Evolutionary conservation across 2,329 filamentous ascomycete genomes (phyloP).

Genomic region (Penicillium sp.): DNA sequence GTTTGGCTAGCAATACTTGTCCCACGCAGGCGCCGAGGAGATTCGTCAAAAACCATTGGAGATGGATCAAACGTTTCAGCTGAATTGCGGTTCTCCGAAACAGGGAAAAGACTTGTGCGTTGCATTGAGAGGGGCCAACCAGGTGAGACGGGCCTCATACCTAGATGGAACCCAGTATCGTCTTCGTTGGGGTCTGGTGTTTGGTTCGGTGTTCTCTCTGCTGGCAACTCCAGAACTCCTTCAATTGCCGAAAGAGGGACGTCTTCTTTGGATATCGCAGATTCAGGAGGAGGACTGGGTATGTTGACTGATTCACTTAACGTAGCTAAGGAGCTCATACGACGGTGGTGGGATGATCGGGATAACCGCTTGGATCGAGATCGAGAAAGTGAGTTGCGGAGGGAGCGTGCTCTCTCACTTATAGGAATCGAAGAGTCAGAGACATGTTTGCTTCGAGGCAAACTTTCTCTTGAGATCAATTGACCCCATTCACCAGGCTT

Average conservation of each 20-base stretch:
- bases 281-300: slow-evolving; percentile 17
- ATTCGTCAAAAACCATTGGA: slow-evolving; percentile 24
- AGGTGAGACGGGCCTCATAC: slow-evolving; percentile 29
- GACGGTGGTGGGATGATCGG: slow-evolving; percentile 27
- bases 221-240: slow-evolving; percentile 33
- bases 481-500: slow-evolving; percentile 37
- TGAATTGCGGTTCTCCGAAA: slow-evolving; percentile 23
- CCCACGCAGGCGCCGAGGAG: slow-evolving; percentile 27
- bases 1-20: slow-evolving; percentile 36
- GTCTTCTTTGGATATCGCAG: slow-evolving; percentile 28
- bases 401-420: slow-evolving; percentile 30
- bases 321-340: slow-evolving; percentile 32
- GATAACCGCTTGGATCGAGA: slow-evolving; percentile 34
- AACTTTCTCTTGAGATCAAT: slow-evolving; percentile 32
- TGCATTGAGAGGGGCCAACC: slow-evolving; percentile 31
- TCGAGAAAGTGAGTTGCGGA: slow-evolving; percentile 34
- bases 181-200: slow-evolving; percentile 35
- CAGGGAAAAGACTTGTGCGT: slow-evolving; percentile 23
- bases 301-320: slow-evolving; percentile 30
- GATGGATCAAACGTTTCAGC: slow-evolving; percentile 24
- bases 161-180: slow-evolving; percentile 20
- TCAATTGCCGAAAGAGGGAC: slow-evolving; percentile 35
- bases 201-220: slow-evolving; percentile 38
- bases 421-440: slow-evolving; percentile 24
- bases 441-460: slow-evolving; percentile 21